These are phyloP conservation scores for Xylaria longipes DNA, from an alignment of 495 filamentous ascomycete species.

Conservation along the genomic window DNA sequence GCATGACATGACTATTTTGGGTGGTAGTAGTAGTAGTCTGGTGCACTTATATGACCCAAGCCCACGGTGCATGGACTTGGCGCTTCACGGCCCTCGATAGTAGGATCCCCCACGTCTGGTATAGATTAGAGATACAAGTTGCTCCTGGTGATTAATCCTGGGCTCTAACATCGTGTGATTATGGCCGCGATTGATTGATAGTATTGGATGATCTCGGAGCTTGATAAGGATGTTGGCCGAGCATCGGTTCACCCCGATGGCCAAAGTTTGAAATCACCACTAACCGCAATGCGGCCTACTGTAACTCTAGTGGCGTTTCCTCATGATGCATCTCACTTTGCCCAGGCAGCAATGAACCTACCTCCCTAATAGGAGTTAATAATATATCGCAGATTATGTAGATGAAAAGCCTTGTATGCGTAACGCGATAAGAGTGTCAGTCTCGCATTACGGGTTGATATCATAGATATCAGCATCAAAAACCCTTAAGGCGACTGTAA, in stretches of 20 bases:
- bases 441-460: background rate
- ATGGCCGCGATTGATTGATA: background rate
- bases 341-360: background rate
- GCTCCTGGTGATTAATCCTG: background rate
- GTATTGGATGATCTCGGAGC: background rate
- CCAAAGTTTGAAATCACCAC: background rate
- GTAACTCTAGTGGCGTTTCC: background rate
- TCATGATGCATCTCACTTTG: background rate
- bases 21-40: background rate
- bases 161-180: background rate
- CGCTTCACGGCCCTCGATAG: background rate
- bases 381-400: background rate
- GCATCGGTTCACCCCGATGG: background rate
- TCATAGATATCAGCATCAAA: background rate
- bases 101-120: background rate
- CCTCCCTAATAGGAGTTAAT: background rate
- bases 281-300: background rate
- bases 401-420: background rate
- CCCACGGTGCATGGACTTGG: background rate
- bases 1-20: background rate
- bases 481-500: no score
- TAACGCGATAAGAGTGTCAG: background rate
- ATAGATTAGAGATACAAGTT: background rate
- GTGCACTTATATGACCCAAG: background rate
- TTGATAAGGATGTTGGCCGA: background rate